These are phyloP conservation scores for Candida namnaoensis DNA, from an alignment of 805 yeast genomes.

Conservation along the genomic window DNA sequence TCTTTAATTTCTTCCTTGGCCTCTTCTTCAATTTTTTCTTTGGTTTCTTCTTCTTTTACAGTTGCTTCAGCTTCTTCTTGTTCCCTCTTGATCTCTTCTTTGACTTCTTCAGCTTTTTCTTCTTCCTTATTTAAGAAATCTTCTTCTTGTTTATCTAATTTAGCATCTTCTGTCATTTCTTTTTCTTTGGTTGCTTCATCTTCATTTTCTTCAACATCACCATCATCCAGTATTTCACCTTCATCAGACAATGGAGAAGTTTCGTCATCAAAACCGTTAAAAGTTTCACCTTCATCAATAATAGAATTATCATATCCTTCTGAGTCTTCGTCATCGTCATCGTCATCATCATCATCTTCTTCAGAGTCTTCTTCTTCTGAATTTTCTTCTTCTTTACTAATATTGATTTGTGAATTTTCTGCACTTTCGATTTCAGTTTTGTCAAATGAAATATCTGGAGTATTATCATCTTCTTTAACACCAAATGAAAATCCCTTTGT, in stretches of 20 bases:
- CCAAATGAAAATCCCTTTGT: slow-evolving; percentile 4
- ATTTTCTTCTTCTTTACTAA: no score
- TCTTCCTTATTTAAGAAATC: no score
- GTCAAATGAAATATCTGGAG: neutral
- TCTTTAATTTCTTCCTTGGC: neutral
- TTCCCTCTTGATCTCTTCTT: no score
- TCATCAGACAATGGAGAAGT: neutral
- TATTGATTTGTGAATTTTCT: neutral
- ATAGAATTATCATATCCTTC: no score
- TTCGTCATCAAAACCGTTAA: neutral
- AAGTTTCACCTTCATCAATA: neutral
- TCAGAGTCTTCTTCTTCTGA: neutral
- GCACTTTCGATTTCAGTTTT: neutral
- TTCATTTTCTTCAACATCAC: neutral
- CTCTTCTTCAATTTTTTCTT: no score
- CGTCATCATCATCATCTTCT: neutral
- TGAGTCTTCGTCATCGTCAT: no score
- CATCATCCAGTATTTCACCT: neutral
- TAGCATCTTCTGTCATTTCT: no score
- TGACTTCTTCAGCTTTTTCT: no score
- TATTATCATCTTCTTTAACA: neutral
- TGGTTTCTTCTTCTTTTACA: no score
- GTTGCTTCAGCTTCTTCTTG: no score
- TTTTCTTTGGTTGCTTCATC: neutral
- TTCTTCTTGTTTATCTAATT: no score